These are phyloP conservation scores for Solanum bulbocastanum DNA, from an alignment of 257 asterid genomes.

Conservation along the genomic window DNA sequence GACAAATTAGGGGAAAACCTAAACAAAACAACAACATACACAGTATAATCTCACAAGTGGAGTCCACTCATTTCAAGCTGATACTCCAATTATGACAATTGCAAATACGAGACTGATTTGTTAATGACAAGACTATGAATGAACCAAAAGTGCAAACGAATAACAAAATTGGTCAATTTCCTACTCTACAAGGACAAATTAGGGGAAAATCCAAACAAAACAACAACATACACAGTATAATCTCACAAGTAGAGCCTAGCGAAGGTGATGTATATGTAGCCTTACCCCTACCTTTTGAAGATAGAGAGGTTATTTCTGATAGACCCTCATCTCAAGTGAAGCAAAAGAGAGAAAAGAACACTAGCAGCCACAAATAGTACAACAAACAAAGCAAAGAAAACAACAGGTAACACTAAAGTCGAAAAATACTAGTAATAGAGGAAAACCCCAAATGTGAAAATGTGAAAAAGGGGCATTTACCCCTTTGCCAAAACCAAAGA, in stretches of 20 bases:
- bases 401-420: not conserved
- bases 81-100: not conserved
- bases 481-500: slow-evolving; percentile 98
- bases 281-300: not conserved
- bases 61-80: not conserved
- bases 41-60: no score
- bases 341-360: not conserved
- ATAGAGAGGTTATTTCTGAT: not conserved
- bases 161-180: not conserved
- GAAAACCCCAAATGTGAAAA: not conserved
- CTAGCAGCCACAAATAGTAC: not conserved
- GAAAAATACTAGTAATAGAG: not conserved
- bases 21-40: no score
- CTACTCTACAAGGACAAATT: not conserved
- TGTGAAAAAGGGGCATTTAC: slow-evolving; percentile 16
- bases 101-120: not conserved
- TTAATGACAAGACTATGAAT: not conserved
- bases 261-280: not conserved
- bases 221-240: not conserved
- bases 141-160: not conserved
- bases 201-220: not conserved
- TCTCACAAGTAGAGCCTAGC: rapidly evolving
- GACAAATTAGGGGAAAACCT: not conserved
- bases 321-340: not conserved
- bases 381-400: no score